Evolutionary conservation across 2,329 filamentous ascomycete species (phyloP).

Genomic region (Fusarium clavum): DNA sequence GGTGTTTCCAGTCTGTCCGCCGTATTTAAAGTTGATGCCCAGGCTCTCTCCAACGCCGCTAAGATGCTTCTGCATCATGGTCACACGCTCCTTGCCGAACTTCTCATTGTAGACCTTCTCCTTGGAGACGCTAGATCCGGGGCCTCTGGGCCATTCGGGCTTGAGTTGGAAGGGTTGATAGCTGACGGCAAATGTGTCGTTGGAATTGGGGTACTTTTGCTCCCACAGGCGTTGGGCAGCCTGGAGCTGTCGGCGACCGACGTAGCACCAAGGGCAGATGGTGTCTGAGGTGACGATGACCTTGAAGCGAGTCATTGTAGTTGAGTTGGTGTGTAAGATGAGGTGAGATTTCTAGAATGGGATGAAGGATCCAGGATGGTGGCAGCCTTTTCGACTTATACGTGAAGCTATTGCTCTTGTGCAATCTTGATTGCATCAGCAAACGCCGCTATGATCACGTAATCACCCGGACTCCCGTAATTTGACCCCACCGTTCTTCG

Average conservation of each 20-base stretch:
- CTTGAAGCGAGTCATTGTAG: slow-evolving; percentile 68
- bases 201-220: slow-evolving; percentile 54
- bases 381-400: slow-evolving; percentile 16
- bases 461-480: slow-evolving; percentile 20
- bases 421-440: slow-evolving; percentile 26
- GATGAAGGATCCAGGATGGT: neutral
- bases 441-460: slow-evolving; percentile 24
- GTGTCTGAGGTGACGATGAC: slow-evolving; percentile 63
- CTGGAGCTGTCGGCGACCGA: slow-evolving; percentile 60
- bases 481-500: slow-evolving; percentile 10
- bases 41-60: slow-evolving; percentile 47
- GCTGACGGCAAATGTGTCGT: slow-evolving; percentile 69
- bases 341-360: neutral
- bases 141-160: slow-evolving; percentile 50
- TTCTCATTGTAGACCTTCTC: slow-evolving; percentile 51
- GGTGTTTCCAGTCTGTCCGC: slow-evolving; percentile 79
- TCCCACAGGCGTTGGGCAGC: slow-evolving; percentile 58
- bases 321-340: slow-evolving; percentile 10
- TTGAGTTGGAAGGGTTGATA: slow-evolving; percentile 61
- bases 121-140: slow-evolving; percentile 52
- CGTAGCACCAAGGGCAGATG: slow-evolving; percentile 64
- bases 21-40: slow-evolving; percentile 64
- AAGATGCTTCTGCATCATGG: slow-evolving; percentile 50
- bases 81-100: slow-evolving; percentile 74
- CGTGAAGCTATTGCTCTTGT: slow-evolving; percentile 11